Evolutionary conservation across 257 asterid genomes (phyloP).

Genomic region (Salvia hispanica): DNA sequence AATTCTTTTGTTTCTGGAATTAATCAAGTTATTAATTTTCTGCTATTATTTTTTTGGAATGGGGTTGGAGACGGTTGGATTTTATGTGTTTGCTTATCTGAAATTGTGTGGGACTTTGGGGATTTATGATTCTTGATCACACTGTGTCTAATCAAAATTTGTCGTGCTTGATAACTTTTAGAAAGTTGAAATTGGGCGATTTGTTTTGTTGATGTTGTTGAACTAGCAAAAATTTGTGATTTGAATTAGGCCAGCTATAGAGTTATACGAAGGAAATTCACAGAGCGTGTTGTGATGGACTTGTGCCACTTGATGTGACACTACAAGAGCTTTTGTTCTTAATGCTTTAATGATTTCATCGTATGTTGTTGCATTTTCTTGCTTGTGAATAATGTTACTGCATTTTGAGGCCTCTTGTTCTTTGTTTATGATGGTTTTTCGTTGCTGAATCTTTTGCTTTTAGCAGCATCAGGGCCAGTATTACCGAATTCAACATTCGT

Average conservation of each 20-base stretch:
- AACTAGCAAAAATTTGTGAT: slow-evolving; percentile 5
- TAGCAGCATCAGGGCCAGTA: slow-evolving; percentile 25
- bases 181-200: slow-evolving; percentile 22
- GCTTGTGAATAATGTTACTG: background rate
- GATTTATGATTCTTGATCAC: slow-evolving; percentile 31
- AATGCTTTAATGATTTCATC: background rate
- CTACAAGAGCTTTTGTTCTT: background rate
- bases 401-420: slow-evolving; percentile 20
- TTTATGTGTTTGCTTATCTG: background rate
- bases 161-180: background rate
- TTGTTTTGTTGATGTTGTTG: too few species aligned
- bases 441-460: slow-evolving; percentile 20
- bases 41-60: background rate
- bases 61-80: background rate
- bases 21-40: slow-evolving; percentile 1
- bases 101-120: slow-evolving; percentile 17
- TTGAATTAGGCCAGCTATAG: slow-evolving; percentile 10
- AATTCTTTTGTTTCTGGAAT: slow-evolving; percentile 6
- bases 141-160: background rate
- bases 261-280: background rate
- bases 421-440: slow-evolving; percentile 6
- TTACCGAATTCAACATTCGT: slow-evolving; percentile 11
- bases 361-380: background rate
- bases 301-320: background rate
- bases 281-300: background rate